Conservation (phyloP, 1,284 basidiomycete species). For the Lentinula novae-zelandiae region DNA sequence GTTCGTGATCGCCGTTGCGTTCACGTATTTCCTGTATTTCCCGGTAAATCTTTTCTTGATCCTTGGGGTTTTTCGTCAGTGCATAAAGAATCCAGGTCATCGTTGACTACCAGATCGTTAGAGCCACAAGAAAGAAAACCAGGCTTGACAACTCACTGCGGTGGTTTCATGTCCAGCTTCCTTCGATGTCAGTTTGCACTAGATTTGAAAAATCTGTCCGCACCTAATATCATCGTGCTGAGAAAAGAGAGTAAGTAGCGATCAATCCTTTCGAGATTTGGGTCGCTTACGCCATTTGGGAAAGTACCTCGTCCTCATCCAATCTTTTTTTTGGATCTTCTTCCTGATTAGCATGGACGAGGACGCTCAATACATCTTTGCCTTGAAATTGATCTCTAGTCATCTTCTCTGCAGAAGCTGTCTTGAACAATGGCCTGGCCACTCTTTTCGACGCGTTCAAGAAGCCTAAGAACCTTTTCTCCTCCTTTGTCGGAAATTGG, state of each 20-base stretch:
- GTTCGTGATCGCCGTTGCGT: conserved; percentile 13
- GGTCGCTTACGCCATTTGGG: conserved; percentile 23
- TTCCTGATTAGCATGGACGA: conserved; percentile 20
- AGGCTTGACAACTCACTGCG: background rate
- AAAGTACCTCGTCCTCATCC: conserved; percentile 23
- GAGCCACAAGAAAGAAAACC: too few relatives aligned
- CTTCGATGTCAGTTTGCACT: background rate
- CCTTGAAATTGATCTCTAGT: background rate
- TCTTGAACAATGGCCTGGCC: background rate
- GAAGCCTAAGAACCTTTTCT: conserved; percentile 14
- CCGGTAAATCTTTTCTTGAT: conserved; percentile 20
- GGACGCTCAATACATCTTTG: conserved; percentile 8
- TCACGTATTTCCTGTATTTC: conserved; percentile 23
- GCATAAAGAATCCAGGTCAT: conserved; percentile 22
- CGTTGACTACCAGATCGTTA: background rate
- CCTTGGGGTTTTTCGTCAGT: conserved; percentile 20
- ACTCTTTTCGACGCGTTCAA: conserved; percentile 3
- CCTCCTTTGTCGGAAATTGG: conserved; percentile 4
- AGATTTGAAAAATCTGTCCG: background rate
- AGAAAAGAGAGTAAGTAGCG: background rate
- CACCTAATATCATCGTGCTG: background rate
- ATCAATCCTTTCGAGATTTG: background rate
- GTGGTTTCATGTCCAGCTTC: conserved; percentile 18
- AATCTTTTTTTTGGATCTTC: conserved; percentile 19
- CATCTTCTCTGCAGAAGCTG: background rate